Evolutionary conservation across 306 rosid genomes (phyloP), one percentile per base, ranked within the genome.

Genomic region (Datisca glomerata): DNA sequence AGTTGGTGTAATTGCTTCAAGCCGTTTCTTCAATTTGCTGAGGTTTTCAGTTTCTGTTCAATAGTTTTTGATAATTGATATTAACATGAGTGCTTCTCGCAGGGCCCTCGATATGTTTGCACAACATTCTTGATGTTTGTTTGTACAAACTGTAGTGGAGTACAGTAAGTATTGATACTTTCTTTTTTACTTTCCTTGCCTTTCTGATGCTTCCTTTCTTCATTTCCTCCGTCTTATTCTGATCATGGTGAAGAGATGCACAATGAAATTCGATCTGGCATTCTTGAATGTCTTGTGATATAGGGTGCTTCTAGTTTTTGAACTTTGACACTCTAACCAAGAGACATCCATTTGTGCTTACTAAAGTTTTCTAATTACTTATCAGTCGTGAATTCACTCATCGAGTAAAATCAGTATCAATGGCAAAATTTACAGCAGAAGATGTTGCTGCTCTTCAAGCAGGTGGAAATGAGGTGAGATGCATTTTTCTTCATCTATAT

Each of bases 21-120:
- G n/a, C n/a, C n/a, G n/a, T n/a, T n/a, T n/a, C n/a, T n/a, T n/a
- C n/a, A n/a, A n/a, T 31, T 14, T 31, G 36, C 13, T 31, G n/a
- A 12, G 9, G n/a, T 31, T 31, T 31, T 31, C 36, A 31, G n/a
- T 8, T 31, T 8, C 9, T 31, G n/a, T 8, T 31, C 1, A 7
- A 10, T 14, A 5, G 12, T 8, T 5, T 23, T 17, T 43, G 18
- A 44, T 33, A 27, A 10, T 21, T 25, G 18, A 23, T 6, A 42
- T 34, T 56, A 24, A 36, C 55, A 45, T 20, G n/a, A 10, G 33
- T 27, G 11, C 56, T 48, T 58, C 61, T 14, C 47, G 63, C 62
- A 89, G 98, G 98, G 95, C 40, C 93, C 97, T 18, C 97, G 84
- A 58, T 89, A 89, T 62, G 95, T 80, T 9, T 83, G 95, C 57